Evolutionary conservation across 202 grass and related monocot species (phyloP), one percentile per base, ranked within the genome.

Genomic region (Setaria italica): DNA sequence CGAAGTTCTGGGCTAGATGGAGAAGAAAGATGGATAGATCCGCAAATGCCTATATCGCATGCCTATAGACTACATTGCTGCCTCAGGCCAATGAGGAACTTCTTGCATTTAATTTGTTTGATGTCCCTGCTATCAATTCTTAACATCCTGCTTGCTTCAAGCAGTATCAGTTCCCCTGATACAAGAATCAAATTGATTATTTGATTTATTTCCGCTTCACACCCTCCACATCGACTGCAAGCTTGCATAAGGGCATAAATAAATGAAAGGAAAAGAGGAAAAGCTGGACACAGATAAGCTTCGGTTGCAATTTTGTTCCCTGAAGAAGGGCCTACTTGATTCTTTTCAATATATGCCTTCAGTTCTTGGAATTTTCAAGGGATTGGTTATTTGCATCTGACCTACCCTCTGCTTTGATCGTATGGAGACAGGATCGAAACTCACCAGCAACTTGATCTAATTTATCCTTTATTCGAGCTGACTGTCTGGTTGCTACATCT

Each of bases 401-500:
- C 66, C 17, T 69, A 20, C 19, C 6, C 50, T 53, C 65, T 43
- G 3, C 49, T 75, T 80, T 3, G 32, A 79, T 46, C 43, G 15
- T 41, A 34, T 67, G 25, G 30, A 35, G 4, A 49, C 1, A 2
- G 5, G 29, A 53, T 50, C 50, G 20, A 78, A 80, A 59, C 74
- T 78, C 51, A 29, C 45, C 5, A 43, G 39, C 51, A 15, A 60
- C 51, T 79, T 77, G 33, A 73, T 42, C 9, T 64, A 47, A 17
- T 41, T 45, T 49, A 69, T 76, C 56, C n/a, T 39, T 72, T 83
- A 71, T 51, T 71, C 9, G 46, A 58, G 39, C 34, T 49, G 15
- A 45, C 2, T 56, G 29, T 60, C 34, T 45, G 63, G 30, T 20
- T 67, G 48, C 32, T 68, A 82, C 57, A 87, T 78, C 90, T 92